Percentiles rank a stretch among this genome's conserved stretches.
These are phyloP conservation scores for Selaginella moellendorffii DNA, from an alignment of 75 land plant species.

Conservation along the genomic window DNA sequence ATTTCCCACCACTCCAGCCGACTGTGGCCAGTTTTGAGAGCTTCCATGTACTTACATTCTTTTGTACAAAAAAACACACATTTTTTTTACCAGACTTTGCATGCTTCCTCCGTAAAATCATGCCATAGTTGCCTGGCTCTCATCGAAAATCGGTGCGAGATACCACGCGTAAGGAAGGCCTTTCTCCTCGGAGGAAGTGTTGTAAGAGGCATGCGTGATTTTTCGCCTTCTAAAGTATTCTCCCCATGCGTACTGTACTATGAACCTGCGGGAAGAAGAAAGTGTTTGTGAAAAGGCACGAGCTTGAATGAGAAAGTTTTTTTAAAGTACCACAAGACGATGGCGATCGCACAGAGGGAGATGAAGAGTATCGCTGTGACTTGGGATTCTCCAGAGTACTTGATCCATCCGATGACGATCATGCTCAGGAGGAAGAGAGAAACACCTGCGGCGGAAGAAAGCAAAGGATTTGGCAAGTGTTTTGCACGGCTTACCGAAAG, in stretches of 20 bases:
- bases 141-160: background rate
- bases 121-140: background rate
- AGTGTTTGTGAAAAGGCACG: background rate
- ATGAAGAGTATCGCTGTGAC: conserved; percentile 6
- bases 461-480: no score
- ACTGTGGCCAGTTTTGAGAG: no score
- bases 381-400: conserved; percentile 8
- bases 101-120: no score
- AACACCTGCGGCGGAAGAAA: conserved; percentile 1
- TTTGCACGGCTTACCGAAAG: no score
- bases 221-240: background rate
- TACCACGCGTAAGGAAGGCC: conserved; percentile 9
- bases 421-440: conserved; percentile 7
- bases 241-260: background rate
- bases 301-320: background rate
- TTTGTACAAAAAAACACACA: no score
- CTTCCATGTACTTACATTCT: no score
- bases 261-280: conserved; percentile 1
- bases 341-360: conserved; percentile 10
- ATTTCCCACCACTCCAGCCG: conserved; percentile 31
- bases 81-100: no score
- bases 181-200: background rate
- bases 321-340: conserved; percentile 1
- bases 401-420: conserved; percentile 5
- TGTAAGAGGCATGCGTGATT: background rate